Conservation (phyloP, 2,329 filamentous ascomycete species). For the Beauveria sp. region DNA sequence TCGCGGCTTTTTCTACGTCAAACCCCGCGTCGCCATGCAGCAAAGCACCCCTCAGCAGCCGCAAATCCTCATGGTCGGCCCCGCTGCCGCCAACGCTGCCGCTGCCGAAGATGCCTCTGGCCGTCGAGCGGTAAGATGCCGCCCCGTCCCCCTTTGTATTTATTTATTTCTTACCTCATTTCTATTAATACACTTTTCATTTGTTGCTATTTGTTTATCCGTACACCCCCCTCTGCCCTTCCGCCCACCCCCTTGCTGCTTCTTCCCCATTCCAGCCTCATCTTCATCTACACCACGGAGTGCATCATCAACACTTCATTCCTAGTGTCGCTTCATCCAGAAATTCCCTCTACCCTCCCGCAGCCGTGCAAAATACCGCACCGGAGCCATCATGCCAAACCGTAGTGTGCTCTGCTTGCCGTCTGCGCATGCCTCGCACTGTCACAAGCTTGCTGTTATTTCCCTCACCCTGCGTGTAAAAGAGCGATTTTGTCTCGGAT, state of each 20-base stretch:
- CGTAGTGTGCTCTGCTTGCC: neutral
- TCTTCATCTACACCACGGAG: neutral
- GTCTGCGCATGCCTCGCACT: neutral
- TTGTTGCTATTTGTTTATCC: neutral
- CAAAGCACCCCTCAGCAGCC: neutral
- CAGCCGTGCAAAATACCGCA: constrained; percentile 1
- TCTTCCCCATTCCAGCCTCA: neutral
- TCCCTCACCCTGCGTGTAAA: constrained; percentile 1
- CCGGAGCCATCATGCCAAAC: neutral
- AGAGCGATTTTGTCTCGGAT: neutral
- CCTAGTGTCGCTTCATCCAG: neutral
- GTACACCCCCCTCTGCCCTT: neutral
- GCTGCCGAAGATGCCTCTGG: constrained; percentile 10
- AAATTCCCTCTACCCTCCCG: neutral
- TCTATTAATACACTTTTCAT: neutral
- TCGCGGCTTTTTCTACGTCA: neutral
- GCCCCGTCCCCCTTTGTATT: neutral
- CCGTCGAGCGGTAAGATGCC: constrained; percentile 10
- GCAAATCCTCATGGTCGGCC: constrained; percentile 4
- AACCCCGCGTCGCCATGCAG: constrained; percentile 2
- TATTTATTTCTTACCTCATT: neutral
- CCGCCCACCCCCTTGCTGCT: neutral
- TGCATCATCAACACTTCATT: neutral
- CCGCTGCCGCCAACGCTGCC: constrained; percentile 1
- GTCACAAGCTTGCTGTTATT: neutral